Conservation (phyloP, 345 rosid genomes). For the Aquilaria malaccensis region DNA sequence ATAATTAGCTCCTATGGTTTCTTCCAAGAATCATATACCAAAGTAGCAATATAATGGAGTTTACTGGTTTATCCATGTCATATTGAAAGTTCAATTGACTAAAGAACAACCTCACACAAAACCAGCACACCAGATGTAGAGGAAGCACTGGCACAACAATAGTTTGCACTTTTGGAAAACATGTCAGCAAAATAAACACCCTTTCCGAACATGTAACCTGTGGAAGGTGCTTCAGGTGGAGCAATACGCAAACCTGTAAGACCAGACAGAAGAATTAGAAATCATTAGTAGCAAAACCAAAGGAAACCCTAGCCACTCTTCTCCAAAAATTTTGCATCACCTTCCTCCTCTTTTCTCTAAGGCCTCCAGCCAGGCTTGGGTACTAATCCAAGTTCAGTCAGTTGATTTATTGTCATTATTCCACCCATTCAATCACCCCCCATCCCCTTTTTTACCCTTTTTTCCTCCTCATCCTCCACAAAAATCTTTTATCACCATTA, state of each 20-base stretch:
- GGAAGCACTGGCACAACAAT: slow-evolving; percentile 51
- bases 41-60: neutral
- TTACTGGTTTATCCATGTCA: slow-evolving; percentile 3
- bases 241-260: slow-evolving; percentile 82
- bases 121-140: slow-evolving; percentile 65
- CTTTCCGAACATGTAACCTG: slow-evolving; percentile 95
- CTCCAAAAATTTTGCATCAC: no score
- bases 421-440: no score
- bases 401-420: no score
- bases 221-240: slow-evolving; percentile 92
- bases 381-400: neutral
- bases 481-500: no score
- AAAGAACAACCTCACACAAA: slow-evolving; percentile 62
- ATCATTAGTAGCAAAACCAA: neutral
- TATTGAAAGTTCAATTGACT: neutral
- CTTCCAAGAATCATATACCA: neutral
- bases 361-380: no score
- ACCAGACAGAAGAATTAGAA: neutral
- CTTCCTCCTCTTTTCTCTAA: no score
- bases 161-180: slow-evolving; percentile 96
- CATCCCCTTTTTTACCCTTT: no score
- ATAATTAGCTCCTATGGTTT: neutral
- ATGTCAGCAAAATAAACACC: slow-evolving; percentile 95
- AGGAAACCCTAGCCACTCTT: no score
- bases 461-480: no score